Conservation (phyloP, 2,329 filamentous ascomycete species). For the Microsporum audouinii region DNA sequence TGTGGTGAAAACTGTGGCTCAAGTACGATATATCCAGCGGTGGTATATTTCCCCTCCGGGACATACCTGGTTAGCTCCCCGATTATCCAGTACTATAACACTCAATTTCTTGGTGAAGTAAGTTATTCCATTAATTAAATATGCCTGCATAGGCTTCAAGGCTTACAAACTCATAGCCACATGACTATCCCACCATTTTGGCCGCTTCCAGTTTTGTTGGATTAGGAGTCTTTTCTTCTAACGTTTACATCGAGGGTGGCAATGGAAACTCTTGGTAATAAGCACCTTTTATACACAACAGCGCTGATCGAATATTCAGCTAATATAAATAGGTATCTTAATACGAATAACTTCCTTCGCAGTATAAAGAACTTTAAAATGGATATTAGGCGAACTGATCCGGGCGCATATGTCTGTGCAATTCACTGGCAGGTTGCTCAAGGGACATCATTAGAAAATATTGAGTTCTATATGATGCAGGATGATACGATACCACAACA, state of each 20-base stretch:
- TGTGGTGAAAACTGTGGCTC: conserved; percentile 77
- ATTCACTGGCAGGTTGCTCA: conserved; percentile 14
- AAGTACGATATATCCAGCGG: conserved; percentile 62
- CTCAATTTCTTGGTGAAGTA: conserved; percentile 17
- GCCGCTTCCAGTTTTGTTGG: conserved; percentile 18
- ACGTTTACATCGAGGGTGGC: conserved; percentile 15
- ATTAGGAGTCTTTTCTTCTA: conserved; percentile 16
- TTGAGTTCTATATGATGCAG: conserved; percentile 56
- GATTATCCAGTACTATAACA: conserved; percentile 20
- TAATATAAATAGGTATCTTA: conserved; percentile 9
- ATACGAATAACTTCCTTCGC: conserved; percentile 17
- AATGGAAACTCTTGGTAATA: conserved; percentile 1
- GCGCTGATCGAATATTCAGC: too few relatives aligned
- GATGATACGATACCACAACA: conserved; percentile 13
- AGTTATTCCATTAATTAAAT: not conserved
- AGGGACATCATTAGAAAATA: conserved; percentile 41
- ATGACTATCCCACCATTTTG: conserved; percentile 16
- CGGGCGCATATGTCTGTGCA: conserved; percentile 27
- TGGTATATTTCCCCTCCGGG: conserved; percentile 67
- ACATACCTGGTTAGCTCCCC: conserved; percentile 17
- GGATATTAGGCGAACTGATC: conserved; percentile 23
- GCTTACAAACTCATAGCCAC: not conserved
- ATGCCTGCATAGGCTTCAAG: not conserved
- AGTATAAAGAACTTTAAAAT: conserved; percentile 18
- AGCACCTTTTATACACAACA: too few relatives aligned